Percentiles rank a stretch among this genome's conserved stretches.
Evolutionary conservation across 2,329 filamentous ascomycete species (phyloP).

Genomic region (Chaetomiaceae sp.): DNA sequence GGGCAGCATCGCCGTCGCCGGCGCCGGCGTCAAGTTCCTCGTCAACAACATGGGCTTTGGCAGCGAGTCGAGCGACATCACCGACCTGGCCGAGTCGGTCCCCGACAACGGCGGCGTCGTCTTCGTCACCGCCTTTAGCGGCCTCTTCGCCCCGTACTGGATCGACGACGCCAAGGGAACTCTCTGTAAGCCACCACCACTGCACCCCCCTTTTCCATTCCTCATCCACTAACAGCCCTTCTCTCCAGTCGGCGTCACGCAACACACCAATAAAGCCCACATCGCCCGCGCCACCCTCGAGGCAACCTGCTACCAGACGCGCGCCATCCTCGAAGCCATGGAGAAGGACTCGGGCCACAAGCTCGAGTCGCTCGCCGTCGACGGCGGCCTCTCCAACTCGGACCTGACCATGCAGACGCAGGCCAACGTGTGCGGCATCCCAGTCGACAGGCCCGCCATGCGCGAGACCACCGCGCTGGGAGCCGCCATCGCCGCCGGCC

Average conservation of each 20-base stretch:
- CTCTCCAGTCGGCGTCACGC: conserved; percentile 63
- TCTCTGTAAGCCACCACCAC: conserved; percentile 44
- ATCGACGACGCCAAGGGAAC: conserved; percentile 89
- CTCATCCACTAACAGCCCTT: conserved; percentile 25
- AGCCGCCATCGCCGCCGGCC: conserved; percentile 82
- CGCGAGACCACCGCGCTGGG: conserved; percentile 85
- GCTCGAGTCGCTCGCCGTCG: conserved; percentile 70
- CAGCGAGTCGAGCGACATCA: conserved; percentile 43
- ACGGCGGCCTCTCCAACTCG: conserved; percentile 84
- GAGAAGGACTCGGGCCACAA: conserved; percentile 74
- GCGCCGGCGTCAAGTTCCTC: conserved; percentile 71
- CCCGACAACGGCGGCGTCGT: conserved; percentile 75
- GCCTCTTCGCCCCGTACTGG: conserved; percentile 90
- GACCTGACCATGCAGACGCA: conserved; percentile 89
- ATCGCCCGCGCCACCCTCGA: conserved; percentile 86
- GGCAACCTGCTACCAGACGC: conserved; percentile 87
- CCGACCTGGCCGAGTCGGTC: conserved; percentile 46
- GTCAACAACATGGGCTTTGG: conserved; percentile 59
- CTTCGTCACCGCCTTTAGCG: conserved; percentile 85
- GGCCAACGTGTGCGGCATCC: conserved; percentile 76
- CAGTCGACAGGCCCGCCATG: conserved; percentile 79
- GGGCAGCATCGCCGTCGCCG: conserved; percentile 76
- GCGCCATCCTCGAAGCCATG: conserved; percentile 89
- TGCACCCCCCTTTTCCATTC: neutral
- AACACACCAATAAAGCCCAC: conserved; percentile 78